Evolutionary conservation across 805 yeast species (phyloP).

Genomic region (Kuraishia hungarica): DNA sequence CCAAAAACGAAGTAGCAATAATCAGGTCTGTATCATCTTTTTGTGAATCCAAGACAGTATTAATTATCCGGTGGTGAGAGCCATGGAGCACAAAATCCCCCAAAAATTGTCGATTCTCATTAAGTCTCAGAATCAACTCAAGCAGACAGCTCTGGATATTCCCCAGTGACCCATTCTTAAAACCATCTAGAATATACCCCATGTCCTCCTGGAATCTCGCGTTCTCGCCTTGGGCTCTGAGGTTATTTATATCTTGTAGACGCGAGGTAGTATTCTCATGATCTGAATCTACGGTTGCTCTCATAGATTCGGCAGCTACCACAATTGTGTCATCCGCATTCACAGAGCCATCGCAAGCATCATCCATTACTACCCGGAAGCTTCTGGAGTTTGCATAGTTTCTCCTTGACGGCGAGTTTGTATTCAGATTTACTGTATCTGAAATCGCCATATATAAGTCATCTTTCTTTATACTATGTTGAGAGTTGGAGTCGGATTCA

Average conservation of each 20-base stretch:
- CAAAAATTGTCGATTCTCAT: constrained; percentile 13
- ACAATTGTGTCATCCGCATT: too few species aligned
- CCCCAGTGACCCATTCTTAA: constrained; percentile 6
- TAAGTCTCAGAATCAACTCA: constrained; percentile 17
- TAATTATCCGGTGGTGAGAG: constrained; percentile 5
- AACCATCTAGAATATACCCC: constrained; percentile 5
- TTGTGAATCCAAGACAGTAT: not conserved
- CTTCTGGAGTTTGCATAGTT: too few species aligned
- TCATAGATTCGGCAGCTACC: constrained; percentile 2
- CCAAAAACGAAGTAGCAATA: constrained; percentile 4
- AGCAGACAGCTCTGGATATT: constrained; percentile 11
- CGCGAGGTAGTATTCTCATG: not conserved
- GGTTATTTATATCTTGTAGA: constrained; percentile 17
- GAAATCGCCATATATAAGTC: too few species aligned
- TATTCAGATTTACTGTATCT: not conserved
- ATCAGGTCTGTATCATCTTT: constrained; percentile 4
- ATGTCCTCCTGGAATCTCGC: constrained; percentile 11
- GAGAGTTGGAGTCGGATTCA: too few species aligned
- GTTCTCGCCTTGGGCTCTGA: constrained; percentile 25
- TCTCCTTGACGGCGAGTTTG: not conserved
- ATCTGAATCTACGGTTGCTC: constrained; percentile 4
- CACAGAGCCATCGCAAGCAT: too few species aligned
- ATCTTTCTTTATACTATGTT: too few species aligned
- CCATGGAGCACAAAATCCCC: constrained; percentile 9
- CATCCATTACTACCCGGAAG: too few species aligned